phyloP scores from a whole-genome alignment of 495 filamentous ascomycete species.

The Evansstolkia leycettana region DNA sequence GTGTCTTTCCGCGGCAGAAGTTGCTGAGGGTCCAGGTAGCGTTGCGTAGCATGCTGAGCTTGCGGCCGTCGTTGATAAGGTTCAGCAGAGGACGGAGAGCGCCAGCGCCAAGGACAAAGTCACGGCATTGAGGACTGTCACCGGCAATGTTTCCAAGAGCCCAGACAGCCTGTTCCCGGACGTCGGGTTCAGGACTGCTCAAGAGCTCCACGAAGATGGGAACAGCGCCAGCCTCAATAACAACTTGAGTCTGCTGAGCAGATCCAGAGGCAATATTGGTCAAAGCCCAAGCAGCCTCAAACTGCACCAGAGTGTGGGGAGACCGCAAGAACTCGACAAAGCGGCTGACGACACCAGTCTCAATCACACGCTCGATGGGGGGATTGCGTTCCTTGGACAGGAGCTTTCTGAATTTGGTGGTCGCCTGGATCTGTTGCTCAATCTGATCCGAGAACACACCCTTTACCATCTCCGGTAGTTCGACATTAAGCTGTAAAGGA shows the following conservation, averaged over 20 bases:
- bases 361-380: constrained; percentile 97
- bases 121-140: constrained; percentile 92
- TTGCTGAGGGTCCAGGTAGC: constrained; percentile 99
- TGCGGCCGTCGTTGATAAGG: constrained; percentile 92
- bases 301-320: constrained; percentile 96
- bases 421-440: constrained; percentile 95
- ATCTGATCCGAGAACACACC: constrained; percentile 98
- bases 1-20: constrained; percentile 99
- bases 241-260: constrained; percentile 93
- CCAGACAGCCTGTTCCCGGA: constrained; percentile 98
- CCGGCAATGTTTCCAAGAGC: constrained; percentile 98
- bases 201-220: constrained; percentile 97
- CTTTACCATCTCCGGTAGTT: constrained; percentile 94
- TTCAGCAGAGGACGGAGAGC: constrained; percentile 80
- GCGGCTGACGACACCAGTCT: constrained; percentile 92
- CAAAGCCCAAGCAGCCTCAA: constrained; percentile 97
- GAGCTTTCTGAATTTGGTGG: constrained; percentile 96
- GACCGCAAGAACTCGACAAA: constrained; percentile 98
- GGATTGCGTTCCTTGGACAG: constrained; percentile 98
- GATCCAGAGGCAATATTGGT: constrained; percentile 99
- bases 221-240: constrained; percentile 96
- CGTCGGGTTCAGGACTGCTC: constrained; percentile 91
- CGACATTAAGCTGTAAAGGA: constrained; percentile 72
- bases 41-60: constrained; percentile 98
- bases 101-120: constrained; percentile 84